Percentiles rank a stretch among this genome's conserved stretches.
Conservation (phyloP, 257 asterid genomes). For the Schizonepeta tenuifolia region DNA sequence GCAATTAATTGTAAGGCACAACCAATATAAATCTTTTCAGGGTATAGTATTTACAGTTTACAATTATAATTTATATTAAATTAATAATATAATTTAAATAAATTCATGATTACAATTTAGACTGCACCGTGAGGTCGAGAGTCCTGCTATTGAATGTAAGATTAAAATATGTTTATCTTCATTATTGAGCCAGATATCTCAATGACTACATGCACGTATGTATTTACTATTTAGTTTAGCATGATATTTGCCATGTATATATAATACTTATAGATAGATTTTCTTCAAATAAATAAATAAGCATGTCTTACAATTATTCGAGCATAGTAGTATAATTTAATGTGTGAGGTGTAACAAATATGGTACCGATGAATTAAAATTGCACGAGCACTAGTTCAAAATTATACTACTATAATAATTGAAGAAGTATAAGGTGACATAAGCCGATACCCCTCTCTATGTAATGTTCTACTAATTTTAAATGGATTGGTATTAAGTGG, state of each 20-base stretch:
- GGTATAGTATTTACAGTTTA: no score
- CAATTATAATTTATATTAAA: no score
- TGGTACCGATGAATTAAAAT: not conserved
- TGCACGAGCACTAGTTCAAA: not conserved
- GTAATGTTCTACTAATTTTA: slow-evolving; percentile 22
- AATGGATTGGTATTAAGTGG: slow-evolving; percentile 29
- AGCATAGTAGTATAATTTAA: not conserved
- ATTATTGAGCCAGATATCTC: not conserved
- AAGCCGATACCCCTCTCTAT: slow-evolving; percentile 30
- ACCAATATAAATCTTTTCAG: no score
- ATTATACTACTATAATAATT: not conserved
- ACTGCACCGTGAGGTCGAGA: no score
- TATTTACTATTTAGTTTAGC: not conserved
- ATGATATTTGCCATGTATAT: no score
- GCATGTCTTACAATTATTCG: not conserved
- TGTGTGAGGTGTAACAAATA: not conserved
- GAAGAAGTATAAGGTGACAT: slow-evolving; percentile 15
- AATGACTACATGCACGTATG: not conserved
- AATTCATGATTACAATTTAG: no score
- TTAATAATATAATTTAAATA: no score
- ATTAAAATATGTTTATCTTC: not conserved
- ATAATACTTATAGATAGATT: not conserved
- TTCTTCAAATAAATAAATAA: not conserved
- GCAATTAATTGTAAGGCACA: no score
- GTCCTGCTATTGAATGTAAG: not conserved